Evolutionary conservation across 805 yeast species (phyloP).

Genomic region (Lipomyces sp.): DNA sequence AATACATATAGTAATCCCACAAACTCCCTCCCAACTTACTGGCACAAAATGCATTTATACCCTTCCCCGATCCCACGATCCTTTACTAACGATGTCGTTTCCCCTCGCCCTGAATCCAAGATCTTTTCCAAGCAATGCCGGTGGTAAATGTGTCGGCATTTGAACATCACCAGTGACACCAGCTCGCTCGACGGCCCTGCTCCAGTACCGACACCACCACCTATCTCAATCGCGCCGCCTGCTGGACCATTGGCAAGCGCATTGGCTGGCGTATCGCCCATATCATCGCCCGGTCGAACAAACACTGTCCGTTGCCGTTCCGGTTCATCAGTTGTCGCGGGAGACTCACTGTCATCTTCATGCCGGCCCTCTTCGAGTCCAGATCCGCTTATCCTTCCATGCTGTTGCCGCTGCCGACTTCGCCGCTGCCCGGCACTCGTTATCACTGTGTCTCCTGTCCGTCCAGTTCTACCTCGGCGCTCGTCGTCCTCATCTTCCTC

Average conservation of each 20-base stretch:
- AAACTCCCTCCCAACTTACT: conserved; percentile 1
- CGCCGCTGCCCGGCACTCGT: not conserved
- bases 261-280: conserved; percentile 4
- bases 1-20: not conserved
- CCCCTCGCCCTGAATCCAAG: conserved; percentile 19
- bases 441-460: not conserved
- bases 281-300: conserved; percentile 1
- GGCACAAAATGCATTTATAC: conserved; percentile 31
- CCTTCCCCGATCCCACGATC: conserved; percentile 31
- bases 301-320: conserved; percentile 1
- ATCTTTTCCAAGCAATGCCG: conserved; percentile 33
- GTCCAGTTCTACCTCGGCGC: not conserved
- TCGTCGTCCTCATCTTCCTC: conserved; percentile 1
- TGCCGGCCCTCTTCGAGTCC: not conserved
- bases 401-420: not conserved
- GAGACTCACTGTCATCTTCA: not conserved
- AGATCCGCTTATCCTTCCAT: not conserved
- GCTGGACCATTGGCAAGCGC: conserved; percentile 10
- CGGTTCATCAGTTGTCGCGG: not conserved
- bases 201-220: not conserved
- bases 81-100: conserved; percentile 11
- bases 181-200: conserved; percentile 13
- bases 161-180: conserved; percentile 37
- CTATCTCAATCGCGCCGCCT: not conserved
- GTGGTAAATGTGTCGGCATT: conserved; percentile 38